phyloP scores from a whole-genome alignment of 345 rosid genomes.

The Lenwebbia sp. region DNA sequence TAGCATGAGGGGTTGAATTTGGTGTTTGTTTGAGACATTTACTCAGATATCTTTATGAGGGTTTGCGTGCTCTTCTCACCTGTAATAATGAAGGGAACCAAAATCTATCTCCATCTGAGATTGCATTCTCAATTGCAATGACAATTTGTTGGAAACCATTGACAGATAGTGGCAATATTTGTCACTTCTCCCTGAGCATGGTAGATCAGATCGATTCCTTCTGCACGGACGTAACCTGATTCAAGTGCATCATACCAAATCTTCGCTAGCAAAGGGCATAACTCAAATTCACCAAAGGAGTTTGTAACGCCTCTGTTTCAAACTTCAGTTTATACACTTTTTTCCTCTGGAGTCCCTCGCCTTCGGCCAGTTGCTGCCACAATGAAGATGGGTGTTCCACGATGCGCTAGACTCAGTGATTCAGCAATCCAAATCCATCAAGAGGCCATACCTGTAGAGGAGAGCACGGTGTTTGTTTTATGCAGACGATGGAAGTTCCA shows the following conservation, averaged over 20 bases:
- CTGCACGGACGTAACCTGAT: not conserved
- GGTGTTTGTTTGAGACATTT: not conserved
- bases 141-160: not conserved
- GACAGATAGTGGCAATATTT: not conserved
- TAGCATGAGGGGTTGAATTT: not conserved
- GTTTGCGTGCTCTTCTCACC: not conserved
- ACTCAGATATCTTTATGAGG: not conserved
- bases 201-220: not conserved
- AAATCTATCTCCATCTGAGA: not conserved
- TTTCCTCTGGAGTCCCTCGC: not conserved
- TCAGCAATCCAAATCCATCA: constrained; percentile 39
- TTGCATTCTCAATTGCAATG: not conserved
- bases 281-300: not conserved
- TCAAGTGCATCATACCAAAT: not conserved
- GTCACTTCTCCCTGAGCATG: not conserved
- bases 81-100: not conserved
- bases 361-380: not conserved
- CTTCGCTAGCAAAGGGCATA: not conserved
- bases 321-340: not conserved
- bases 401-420: not conserved
- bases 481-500: not conserved
- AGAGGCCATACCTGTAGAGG: constrained; percentile 61
- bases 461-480: not conserved
- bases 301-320: not conserved
- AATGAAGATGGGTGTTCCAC: not conserved